Evolutionary conservation across 495 filamentous ascomycete genomes (phyloP).

Genomic region (Neurospora discreta): DNA sequence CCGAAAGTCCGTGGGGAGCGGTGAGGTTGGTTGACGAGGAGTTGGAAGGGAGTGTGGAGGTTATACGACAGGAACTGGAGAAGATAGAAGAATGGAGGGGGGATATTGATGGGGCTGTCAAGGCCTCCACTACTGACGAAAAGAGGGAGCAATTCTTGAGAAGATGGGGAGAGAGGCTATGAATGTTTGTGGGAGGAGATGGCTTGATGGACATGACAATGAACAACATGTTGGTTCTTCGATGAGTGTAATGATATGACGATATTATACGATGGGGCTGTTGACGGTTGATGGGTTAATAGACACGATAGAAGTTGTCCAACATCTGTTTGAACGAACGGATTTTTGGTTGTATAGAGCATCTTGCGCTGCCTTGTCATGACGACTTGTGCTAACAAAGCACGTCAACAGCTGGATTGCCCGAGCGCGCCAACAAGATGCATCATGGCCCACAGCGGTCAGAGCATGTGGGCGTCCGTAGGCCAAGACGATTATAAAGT

Average conservation of each 20-base stretch:
- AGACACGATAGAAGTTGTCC: too few relatives aligned
- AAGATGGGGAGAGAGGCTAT: background rate
- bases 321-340: too few relatives aligned
- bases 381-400: background rate
- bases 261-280: too few relatives aligned
- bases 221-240: too few relatives aligned
- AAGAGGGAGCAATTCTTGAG: too few relatives aligned
- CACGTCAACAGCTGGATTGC: background rate
- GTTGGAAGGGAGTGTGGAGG: slow-evolving; percentile 23
- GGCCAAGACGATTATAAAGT: background rate
- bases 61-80: slow-evolving; percentile 26
- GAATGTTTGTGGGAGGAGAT: too few relatives aligned
- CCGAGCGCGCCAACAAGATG: background rate
- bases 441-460: background rate
- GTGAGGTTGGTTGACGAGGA: slow-evolving; percentile 31
- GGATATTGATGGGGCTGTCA: slow-evolving; percentile 16
- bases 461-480: background rate
- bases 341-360: too few relatives aligned
- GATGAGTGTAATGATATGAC: too few relatives aligned
- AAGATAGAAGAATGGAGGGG: slow-evolving; percentile 18
- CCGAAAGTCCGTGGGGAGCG: slow-evolving; percentile 28
- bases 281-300: too few relatives aligned
- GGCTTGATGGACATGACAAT: too few relatives aligned
- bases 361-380: background rate
- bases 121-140: background rate